Evolutionary conservation across 208 protist species (phyloP), one percentile per base, ranked within the genome.

Genomic region (Trypanosoma caninum): DNA sequence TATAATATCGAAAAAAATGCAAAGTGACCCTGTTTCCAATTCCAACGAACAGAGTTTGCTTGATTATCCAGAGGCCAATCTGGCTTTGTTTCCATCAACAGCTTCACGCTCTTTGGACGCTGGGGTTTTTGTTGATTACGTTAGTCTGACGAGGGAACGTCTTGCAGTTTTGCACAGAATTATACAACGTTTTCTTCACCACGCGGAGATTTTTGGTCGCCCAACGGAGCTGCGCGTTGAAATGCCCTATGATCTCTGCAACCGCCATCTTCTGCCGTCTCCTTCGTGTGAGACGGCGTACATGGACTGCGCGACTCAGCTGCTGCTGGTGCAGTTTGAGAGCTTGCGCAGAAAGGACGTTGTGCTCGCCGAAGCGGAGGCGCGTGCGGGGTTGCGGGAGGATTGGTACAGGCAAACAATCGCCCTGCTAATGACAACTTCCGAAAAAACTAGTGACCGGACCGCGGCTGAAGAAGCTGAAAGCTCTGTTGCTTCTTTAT

Each of bases 241-340:
- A 10, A 13, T 33, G 20, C 22, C 18, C 18, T 7, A 31, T 34
- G 11, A 18, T n/a, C 20, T 22, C 20, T 11, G 16, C 30, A 2
- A 14, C 13, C 30, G 10, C 5, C 33, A 40, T 13, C 54, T 46
- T n/a, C 14, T 33, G 7, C 5, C 41, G 18, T 45, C 30, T n/a
- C 2, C 27, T 2, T 20, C 16, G 16, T 42, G 34, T 27, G 57
- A 27, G 34, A 33, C 3, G 3, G 48, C 35, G 2, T 56, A 65
- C 28, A 6, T 65, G 37, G 45, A 45, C n/a, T 65, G 46, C 28
- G 45, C 57, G 48, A 35, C 55, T 30, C 59, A 65, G 20, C 47
- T 65, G 22, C 0, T 65, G 16, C 48, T 65, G 10, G 59, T 48
- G 23, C 59, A 65, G 25, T 65, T 65, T 37, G 59, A 65, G 48